Base-by-base conservation (phyloP, 2,329 filamentous ascomycete species). In the Colletotrichum cordylinicola region DNA sequence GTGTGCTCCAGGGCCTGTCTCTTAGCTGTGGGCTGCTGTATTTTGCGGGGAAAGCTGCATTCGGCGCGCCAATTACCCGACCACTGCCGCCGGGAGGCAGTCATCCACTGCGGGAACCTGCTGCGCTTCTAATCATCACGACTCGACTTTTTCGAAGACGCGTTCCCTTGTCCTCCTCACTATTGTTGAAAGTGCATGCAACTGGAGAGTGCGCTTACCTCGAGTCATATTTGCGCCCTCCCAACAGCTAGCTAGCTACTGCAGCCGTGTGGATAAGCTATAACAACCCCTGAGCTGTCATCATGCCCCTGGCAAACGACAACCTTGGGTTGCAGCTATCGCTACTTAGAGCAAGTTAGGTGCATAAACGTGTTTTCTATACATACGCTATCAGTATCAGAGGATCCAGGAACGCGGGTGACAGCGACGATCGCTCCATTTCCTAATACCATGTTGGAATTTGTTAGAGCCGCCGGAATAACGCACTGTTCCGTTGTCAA, bases 31-130 rank as follows among this genome's bases (percentile, higher is more conserved):
- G 67, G 73, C 75, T 77, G 27, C 67, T 68, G 27, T 60, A 60
- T 77, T 76, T 27, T 77, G 75, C 75, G 75, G 75, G 75, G 75
- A 76, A 76, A 70, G 67, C 72, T 77, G 72, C 43, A 75, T 76
- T 75, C 66, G 72, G 71, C 43, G 72, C 72, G 31, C 74, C 61
- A 70, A 76, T 74, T 74, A 75, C 66, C 74, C 71, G 74, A 35
- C 74, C 18, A 68, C 27, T 64, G 62, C 48, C 29, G 58, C 58
- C 56, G 67, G 43, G n/a, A 52, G 43, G 43, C n/a, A 21, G 10
- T 27, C 35, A 60, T 39, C 72, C 72, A 67, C 61, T 55, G 69
- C 60, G 33, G 73, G 29, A 68, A 74, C 56, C 37, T 43, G 43
- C 18, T 21, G 27, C 15, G 27, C 18, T 48, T 21, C 64, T 8